These are phyloP conservation scores for Vanrija humicola DNA, from an alignment of 1,284 basidiomycete species.

Conservation along the genomic window DNA sequence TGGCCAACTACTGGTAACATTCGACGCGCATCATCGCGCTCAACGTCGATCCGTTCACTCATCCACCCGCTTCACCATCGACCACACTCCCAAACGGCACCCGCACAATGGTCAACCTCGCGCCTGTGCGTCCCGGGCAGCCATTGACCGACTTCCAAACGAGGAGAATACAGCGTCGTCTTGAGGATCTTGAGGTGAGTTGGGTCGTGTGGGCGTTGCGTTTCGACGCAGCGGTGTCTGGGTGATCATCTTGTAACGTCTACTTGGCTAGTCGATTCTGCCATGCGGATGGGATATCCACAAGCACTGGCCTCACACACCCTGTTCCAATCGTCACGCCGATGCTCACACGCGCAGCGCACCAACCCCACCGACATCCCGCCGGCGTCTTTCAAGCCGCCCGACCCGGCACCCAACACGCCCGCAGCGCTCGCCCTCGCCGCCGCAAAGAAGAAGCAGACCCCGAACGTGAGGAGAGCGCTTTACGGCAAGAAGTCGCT, in stretches of 20 bases:
- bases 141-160: slow-evolving; percentile 38
- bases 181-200: slow-evolving; percentile 48
- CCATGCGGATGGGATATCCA: too few relatives aligned
- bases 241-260: neutral
- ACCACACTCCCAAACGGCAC: neutral
- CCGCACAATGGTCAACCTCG: neutral
- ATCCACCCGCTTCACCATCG: too few relatives aligned
- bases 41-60: neutral
- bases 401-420: slow-evolving; percentile 3
- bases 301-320: neutral
- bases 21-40: neutral
- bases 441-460: slow-evolving; percentile 42
- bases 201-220: neutral
- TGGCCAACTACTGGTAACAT: neutral
- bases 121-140: slow-evolving; percentile 5
- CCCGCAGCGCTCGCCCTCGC: slow-evolving; percentile 2
- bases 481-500: slow-evolving; percentile 41
- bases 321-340: too few relatives aligned
- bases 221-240: too few relatives aligned
- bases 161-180: slow-evolving; percentile 30
- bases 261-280: too few relatives aligned
- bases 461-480: slow-evolving; percentile 42
- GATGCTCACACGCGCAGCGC: slow-evolving; percentile 23
- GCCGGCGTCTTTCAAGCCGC: slow-evolving; percentile 34
- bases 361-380: slow-evolving; percentile 48